A percentile compares a stretch with the other conserved stretches of the same genome.
phyloP scores from a whole-genome alignment of 225 moss, liverwort and hornwort genomes.

The Thuidium tamariscinum region DNA sequence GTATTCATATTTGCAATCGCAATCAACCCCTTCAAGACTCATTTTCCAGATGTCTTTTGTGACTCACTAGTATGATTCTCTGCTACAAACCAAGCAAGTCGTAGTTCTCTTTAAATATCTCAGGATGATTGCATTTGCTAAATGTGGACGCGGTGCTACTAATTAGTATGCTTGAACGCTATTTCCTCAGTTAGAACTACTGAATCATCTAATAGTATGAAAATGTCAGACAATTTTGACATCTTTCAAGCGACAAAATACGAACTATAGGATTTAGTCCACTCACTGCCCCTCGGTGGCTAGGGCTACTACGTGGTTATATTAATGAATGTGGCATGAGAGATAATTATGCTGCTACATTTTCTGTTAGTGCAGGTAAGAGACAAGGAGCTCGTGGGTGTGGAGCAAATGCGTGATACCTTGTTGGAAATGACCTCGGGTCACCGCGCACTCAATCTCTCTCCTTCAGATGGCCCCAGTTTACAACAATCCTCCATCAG shows the following conservation, averaged over 20 bases:
- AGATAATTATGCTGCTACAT: background rate
- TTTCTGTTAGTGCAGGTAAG: constrained; percentile 32
- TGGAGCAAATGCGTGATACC: constrained; percentile 84
- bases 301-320: background rate
- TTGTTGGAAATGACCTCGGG: constrained; percentile 75
- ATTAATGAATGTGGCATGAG: background rate
- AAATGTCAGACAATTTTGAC: background rate
- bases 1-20: constrained; percentile 11
- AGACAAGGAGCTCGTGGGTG: constrained; percentile 60
- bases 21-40: background rate
- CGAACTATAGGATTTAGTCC: background rate
- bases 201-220: background rate
- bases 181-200: background rate
- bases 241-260: background rate
- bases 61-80: background rate
- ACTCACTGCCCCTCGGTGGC: background rate
- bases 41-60: background rate
- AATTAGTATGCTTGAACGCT: background rate
- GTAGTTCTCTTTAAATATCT: background rate
- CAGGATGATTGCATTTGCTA: background rate
- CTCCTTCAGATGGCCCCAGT: constrained; percentile 18
- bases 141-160: background rate
- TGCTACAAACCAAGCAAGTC: too few relatives aligned
- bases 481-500: constrained; percentile 23
- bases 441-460: constrained; percentile 9